Conservation (phyloP, 441 rosid species). For the Populus hybrid region DNA sequence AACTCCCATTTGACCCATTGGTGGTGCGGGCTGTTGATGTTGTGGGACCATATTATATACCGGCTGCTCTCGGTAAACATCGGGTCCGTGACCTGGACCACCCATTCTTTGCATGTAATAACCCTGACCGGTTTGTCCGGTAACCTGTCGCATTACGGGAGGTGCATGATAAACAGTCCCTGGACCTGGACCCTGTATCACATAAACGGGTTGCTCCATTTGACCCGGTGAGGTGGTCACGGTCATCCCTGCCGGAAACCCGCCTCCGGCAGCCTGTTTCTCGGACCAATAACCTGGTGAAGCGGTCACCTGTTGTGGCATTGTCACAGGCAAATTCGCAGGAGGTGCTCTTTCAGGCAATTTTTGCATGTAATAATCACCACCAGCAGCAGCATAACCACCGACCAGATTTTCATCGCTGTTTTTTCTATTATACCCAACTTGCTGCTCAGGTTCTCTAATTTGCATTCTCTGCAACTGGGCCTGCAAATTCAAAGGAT, state of each 20-base stretch:
- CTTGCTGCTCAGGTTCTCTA: conserved; percentile 55
- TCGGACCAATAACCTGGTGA: conserved; percentile 63
- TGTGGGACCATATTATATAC: conserved; percentile 54
- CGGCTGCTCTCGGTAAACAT: conserved; percentile 67
- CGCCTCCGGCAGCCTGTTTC: conserved; percentile 45
- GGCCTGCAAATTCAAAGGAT: conserved; percentile 29
- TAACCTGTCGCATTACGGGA: conserved; percentile 35
- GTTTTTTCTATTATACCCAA: conserved; percentile 42
- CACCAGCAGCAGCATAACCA: conserved; percentile 30
- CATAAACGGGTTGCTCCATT: conserved; percentile 63
- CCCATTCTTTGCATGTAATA: conserved; percentile 64
- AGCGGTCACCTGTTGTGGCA: conserved; percentile 33
- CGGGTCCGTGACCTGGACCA: conserved; percentile 29
- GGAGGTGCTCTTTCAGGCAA: conserved; percentile 41
- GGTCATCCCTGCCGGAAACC: conserved; percentile 37
- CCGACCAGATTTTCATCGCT: conserved; percentile 42
- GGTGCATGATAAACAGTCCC: conserved; percentile 51
- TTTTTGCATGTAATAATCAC: conserved; percentile 48
- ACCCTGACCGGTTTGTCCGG: conserved; percentile 60
- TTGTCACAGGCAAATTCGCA: conserved; percentile 26
- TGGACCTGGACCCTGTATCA: conserved; percentile 46
- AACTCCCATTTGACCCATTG: conserved; percentile 32
- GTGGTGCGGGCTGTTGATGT: conserved; percentile 29
- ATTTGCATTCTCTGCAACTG: conserved; percentile 77
- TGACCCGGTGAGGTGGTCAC: conserved; percentile 29